Evolutionary conservation across 139 green algal genomes (phyloP).

Genomic region (Yamagishiella unicocca): DNA sequence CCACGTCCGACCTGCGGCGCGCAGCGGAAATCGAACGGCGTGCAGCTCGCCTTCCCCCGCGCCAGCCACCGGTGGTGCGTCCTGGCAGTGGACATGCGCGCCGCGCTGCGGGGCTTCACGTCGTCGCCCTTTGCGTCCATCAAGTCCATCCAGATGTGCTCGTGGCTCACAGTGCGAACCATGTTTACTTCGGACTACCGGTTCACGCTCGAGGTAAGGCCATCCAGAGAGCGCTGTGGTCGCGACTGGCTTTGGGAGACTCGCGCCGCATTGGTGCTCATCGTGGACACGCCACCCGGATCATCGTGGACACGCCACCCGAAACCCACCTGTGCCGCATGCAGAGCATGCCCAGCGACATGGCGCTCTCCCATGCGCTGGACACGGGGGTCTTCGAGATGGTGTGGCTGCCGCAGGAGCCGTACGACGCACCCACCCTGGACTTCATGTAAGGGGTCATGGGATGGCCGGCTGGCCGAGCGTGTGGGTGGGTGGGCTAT

Average conservation of each 20-base stretch:
- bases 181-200: conserved; percentile 78
- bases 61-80: conserved; percentile 71
- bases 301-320: background rate
- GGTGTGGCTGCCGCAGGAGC: conserved; percentile 73
- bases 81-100: conserved; percentile 71
- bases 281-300: background rate
- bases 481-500: too few relatives aligned
- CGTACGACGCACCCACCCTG: conserved; percentile 38
- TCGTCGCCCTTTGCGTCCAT: conserved; percentile 63
- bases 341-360: conserved; percentile 73
- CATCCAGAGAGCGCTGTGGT: background rate
- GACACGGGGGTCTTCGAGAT: conserved; percentile 60
- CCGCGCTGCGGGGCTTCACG: conserved; percentile 46
- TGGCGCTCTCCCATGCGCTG: conserved; percentile 70
- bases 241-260: background rate
- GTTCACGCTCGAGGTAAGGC: conserved; percentile 67
- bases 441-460: conserved; percentile 46
- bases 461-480: background rate
- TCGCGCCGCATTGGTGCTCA: background rate
- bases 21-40: conserved; percentile 64
- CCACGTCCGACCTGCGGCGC: too few relatives aligned
- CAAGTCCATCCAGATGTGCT: conserved; percentile 75
- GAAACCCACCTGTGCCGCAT: background rate
- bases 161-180: conserved; percentile 75
- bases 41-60: conserved; percentile 65